Evolutionary conservation across 2,329 filamentous ascomycete species (phyloP).

Genomic region (Nemania bipapillata): DNA sequence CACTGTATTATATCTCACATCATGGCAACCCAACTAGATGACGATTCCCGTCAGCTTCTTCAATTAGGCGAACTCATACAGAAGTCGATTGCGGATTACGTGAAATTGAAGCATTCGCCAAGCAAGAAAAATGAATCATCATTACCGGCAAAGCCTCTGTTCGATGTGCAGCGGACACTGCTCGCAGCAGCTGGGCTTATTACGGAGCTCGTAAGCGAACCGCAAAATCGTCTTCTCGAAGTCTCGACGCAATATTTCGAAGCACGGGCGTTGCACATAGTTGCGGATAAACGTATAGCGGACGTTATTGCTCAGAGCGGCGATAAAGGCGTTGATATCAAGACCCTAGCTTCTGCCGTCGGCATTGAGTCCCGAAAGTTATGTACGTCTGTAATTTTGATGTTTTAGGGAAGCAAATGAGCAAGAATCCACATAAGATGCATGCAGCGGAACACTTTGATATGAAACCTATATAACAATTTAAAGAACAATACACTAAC

Average conservation of each 20-base stretch:
- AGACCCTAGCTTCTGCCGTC: constrained; percentile 42
- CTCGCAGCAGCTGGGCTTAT: constrained; percentile 51
- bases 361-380: constrained; percentile 50
- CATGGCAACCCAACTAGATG: constrained; percentile 29
- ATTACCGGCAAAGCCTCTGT: constrained; percentile 41
- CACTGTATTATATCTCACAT: background rate
- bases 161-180: constrained; percentile 51
- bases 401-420: too few relatives aligned
- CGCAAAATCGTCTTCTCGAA: constrained; percentile 49
- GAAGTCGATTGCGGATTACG: constrained; percentile 29
- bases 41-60: constrained; percentile 29
- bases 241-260: constrained; percentile 53
- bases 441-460: too few relatives aligned
- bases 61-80: constrained; percentile 41
- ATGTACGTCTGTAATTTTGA: constrained; percentile 43
- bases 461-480: too few relatives aligned
- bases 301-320: constrained; percentile 49
- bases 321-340: constrained; percentile 44
- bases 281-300: constrained; percentile 50
- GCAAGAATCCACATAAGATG: too few relatives aligned
- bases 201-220: constrained; percentile 52
- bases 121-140: constrained; percentile 3
- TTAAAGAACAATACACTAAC: constrained; percentile 2
- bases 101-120: constrained; percentile 19
- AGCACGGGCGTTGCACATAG: constrained; percentile 51